phyloP scores from a whole-genome alignment of 306 rosid species.

The Cicer arietinum region DNA sequence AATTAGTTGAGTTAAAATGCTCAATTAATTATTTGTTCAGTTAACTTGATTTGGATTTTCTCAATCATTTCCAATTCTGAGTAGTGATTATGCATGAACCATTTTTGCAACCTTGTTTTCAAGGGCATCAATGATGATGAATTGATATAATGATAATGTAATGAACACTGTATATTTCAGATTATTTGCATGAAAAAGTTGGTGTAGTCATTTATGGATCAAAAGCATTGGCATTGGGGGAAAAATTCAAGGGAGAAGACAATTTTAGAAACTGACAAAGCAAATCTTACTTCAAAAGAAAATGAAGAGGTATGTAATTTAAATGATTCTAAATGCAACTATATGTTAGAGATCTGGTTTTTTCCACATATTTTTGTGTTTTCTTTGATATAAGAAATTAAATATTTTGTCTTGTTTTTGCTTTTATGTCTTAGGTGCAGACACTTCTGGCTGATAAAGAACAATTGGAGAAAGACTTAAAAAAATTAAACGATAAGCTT shows the following conservation, averaged over 20 bases:
- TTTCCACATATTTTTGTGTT: not conserved
- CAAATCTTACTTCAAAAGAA: constrained; percentile 51
- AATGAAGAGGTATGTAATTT: constrained; percentile 68
- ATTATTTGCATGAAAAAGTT: too few relatives aligned
- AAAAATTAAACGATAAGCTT: constrained; percentile 68
- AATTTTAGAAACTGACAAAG: constrained; percentile 52
- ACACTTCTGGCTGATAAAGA: constrained; percentile 66
- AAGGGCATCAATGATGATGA: too few relatives aligned
- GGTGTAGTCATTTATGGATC: constrained; percentile 53
- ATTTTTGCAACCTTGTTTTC: too few relatives aligned
- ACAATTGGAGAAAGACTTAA: constrained; percentile 69
- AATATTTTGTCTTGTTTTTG: not conserved
- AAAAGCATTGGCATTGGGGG: constrained; percentile 77
- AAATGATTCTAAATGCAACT: not conserved
- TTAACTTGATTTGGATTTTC: too few relatives aligned
- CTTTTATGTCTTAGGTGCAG: constrained; percentile 51
- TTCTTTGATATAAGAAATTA: constrained; percentile 13
- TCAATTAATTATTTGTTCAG: too few relatives aligned
- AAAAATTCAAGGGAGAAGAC: constrained; percentile 72
- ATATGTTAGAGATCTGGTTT: constrained; percentile 22
- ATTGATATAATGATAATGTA: too few relatives aligned
- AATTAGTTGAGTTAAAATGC: too few relatives aligned
- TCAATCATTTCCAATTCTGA: too few relatives aligned
- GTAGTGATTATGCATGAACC: too few relatives aligned
- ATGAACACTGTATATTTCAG: too few relatives aligned